These are phyloP conservation scores for Cymbopogon flexuosus DNA, from an alignment of 202 grass and related monocot genomes.

Conservation along the genomic window DNA sequence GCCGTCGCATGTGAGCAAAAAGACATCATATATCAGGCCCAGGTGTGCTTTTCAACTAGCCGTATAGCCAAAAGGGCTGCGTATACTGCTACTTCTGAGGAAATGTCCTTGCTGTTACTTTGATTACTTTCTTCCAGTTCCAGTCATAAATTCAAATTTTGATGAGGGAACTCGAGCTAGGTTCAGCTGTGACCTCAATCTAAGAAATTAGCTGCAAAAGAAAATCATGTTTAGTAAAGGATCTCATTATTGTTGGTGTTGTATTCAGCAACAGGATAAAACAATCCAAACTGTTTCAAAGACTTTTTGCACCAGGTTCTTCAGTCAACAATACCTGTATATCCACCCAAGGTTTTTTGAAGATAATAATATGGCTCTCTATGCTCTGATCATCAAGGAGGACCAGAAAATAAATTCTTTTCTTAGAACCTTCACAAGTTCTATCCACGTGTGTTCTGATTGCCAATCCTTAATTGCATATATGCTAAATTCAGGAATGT, in stretches of 20 bases:
- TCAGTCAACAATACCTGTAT: background rate
- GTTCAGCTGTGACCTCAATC: background rate
- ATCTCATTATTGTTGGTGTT: background rate
- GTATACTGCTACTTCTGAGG: background rate
- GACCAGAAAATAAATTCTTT: background rate
- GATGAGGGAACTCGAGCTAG: background rate
- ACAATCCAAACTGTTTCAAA: background rate
- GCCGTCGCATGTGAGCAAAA: background rate
- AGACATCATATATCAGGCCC: background rate
- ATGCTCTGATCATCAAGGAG: background rate
- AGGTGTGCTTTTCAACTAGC: background rate
- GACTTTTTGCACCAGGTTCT: background rate
- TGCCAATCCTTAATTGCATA: background rate
- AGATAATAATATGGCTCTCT: background rate
- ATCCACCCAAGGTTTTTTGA: background rate
- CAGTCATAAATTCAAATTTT: background rate
- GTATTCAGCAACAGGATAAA: background rate
- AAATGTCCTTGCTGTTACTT: background rate
- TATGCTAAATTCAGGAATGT: background rate
- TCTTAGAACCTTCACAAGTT: background rate
- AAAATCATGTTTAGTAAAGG: background rate
- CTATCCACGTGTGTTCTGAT: background rate
- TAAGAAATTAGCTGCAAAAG: conserved; percentile 7
- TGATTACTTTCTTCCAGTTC: background rate
- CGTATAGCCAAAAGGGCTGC: background rate